Conservation (phyloP, 1,284 basidiomycete genomes). For the Puccinia horiana region DNA sequence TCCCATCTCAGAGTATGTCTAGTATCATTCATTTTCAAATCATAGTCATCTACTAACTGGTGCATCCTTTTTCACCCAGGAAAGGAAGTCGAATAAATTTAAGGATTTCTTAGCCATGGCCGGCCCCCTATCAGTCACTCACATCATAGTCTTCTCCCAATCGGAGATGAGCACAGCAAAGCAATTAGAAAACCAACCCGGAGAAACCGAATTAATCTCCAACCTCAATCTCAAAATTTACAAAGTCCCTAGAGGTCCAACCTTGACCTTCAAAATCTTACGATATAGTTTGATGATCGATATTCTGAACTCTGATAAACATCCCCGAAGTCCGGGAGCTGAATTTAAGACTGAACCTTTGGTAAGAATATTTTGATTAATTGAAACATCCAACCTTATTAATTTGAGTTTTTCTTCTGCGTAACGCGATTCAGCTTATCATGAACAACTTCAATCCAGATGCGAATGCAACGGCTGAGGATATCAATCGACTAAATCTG, state of each 20-base stretch:
- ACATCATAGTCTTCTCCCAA: constrained; percentile 77
- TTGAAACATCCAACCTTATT: constrained; percentile 57
- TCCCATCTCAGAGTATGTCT: constrained; percentile 74
- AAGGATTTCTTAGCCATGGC: constrained; percentile 93
- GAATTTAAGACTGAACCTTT: constrained; percentile 84
- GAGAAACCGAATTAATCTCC: constrained; percentile 78
- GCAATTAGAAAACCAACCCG: constrained; percentile 58
- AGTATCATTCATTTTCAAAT: not conserved
- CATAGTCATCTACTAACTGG: constrained; percentile 15
- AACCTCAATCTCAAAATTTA: constrained; percentile 78
- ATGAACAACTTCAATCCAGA: constrained; percentile 67
- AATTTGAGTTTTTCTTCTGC: not conserved
- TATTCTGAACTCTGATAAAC: constrained; percentile 68
- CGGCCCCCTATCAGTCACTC: constrained; percentile 85
- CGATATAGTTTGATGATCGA: constrained; percentile 88
- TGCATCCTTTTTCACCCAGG: constrained; percentile 63
- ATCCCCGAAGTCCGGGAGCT: constrained; percentile 73
- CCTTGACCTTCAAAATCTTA: constrained; percentile 88
- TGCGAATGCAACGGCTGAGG: constrained; percentile 52
- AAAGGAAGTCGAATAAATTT: constrained; percentile 85
- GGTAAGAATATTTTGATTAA: constrained; percentile 62
- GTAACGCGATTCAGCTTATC: constrained; percentile 64
- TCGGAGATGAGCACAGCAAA: constrained; percentile 54
- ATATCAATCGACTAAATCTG: constrained; percentile 68
- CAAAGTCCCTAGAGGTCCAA: constrained; percentile 87